phyloP scores from a whole-genome alignment of 148 eudicot species.

The Tetragonia tetragonoides region DNA sequence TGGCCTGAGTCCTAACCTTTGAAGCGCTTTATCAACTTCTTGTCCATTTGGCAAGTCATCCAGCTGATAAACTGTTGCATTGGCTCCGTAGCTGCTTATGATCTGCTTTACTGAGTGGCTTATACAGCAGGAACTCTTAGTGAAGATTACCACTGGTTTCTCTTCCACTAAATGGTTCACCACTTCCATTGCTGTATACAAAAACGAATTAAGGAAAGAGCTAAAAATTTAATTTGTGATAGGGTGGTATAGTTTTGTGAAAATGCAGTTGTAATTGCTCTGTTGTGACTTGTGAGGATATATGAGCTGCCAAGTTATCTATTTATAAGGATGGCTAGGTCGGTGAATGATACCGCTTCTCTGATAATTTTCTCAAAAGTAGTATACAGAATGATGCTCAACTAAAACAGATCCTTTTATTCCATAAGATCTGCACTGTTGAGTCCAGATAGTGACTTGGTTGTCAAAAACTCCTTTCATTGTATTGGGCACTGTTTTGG shows the following conservation, averaged over 20 bases:
- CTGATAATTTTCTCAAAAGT: background rate
- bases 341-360: background rate
- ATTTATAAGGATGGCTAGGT: conserved; percentile 17
- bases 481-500: background rate
- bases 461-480: background rate
- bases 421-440: background rate
- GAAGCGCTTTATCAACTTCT: conserved; percentile 53
- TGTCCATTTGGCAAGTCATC: conserved; percentile 53
- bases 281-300: background rate
- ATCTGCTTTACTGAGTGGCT: conserved; percentile 55
- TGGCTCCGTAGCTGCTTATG: conserved; percentile 62
- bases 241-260: background rate
- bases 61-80: conserved; percentile 51
- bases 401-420: background rate
- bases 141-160: conserved; percentile 68
- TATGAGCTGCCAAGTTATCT: conserved; percentile 11
- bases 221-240: background rate
- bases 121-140: conserved; percentile 61
- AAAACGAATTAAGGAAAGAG: background rate
- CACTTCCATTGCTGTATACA: conserved; percentile 29
- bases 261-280: background rate
- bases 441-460: conserved; percentile 8
- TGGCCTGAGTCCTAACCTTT: conserved; percentile 40
- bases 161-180: conserved; percentile 41
- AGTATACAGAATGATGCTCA: conserved; percentile 14